Evolutionary conservation across 305 asterid genomes (phyloP), one percentile per base, ranked within the genome.

Genomic region (Solanum chacoense): DNA sequence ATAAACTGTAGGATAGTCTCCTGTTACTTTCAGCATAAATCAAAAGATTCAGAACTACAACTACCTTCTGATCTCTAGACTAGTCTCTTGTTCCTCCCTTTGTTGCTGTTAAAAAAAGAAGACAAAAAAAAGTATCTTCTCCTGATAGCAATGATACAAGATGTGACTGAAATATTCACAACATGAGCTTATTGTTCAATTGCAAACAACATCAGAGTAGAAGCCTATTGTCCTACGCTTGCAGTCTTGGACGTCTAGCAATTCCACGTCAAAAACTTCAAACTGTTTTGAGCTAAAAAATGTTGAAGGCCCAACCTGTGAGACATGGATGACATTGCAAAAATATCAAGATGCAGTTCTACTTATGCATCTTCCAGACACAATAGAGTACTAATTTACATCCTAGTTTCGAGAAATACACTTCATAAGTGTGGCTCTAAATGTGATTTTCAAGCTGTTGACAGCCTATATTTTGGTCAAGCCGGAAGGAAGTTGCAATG

Each of bases 221-320:
- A 98, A 98, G 24, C 96, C 99, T 26, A 98, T 96, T 10, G 99
- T 96, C 93, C 99, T 93, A 91, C 99, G 92, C 20, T 87, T 92
- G 93, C 99, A 98, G 88, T 98, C 98, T 91, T 98, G 95, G 90
- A 98, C 90, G 93, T 94, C 91, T 88, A 98, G 92, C 93, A 98
- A 89, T 91, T 98, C 98, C 72, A 98, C 94, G 42, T 98, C 99
- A 40, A 98, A 98, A 76, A 98, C 99, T 91, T 98, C 99, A 84
- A 92, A 96, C 85, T 98, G 99, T 92, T 95, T 98, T 45, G 99
- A 92, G 94, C 99, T 98, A 94, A 96, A 98, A 91, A 98, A 98
- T 7, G 99, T 98, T n/a, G 99, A 95, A 87, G 99, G 99, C 80
- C 99, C 99, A 18, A 96, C 99, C 99, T 97, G 94, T 88, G 79